phyloP scores from a whole-genome alignment of 495 filamentous ascomycete species.

The Penicillium turbatum region DNA sequence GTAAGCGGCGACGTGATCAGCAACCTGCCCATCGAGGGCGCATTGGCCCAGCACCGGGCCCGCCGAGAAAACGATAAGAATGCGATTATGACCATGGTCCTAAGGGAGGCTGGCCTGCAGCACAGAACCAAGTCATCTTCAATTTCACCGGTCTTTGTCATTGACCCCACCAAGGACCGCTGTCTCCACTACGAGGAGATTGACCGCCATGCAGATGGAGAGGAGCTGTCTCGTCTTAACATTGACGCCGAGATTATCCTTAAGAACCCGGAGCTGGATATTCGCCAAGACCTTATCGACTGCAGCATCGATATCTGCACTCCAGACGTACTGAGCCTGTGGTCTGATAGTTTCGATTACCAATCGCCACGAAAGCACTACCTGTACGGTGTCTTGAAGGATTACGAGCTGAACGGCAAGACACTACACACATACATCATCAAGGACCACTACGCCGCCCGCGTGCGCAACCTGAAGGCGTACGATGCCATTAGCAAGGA shows the following conservation, averaged over 20 bases:
- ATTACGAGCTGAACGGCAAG: constrained; percentile 94
- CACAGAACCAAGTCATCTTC: constrained; percentile 73
- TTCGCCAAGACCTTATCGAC: constrained; percentile 86
- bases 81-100: constrained; percentile 96
- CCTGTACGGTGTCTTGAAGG: constrained; percentile 85
- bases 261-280: constrained; percentile 62
- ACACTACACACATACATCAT: constrained; percentile 90
- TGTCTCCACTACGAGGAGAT: constrained; percentile 93
- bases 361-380: constrained; percentile 84
- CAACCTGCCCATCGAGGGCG: constrained; percentile 77
- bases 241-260: constrained; percentile 71
- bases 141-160: constrained; percentile 75
- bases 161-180: constrained; percentile 73
- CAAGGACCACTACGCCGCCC: constrained; percentile 68
- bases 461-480: constrained; percentile 77
- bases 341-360: constrained; percentile 98
- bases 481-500: constrained; percentile 92
- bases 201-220: constrained; percentile 34
- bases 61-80: constrained; percentile 83
- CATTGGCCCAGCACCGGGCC: constrained; percentile 72
- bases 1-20: constrained; percentile 94
- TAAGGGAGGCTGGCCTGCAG: constrained; percentile 68
- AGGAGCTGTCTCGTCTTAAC: constrained; percentile 52
- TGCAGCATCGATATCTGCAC: constrained; percentile 97
- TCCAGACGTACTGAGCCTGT: constrained; percentile 86